Conservation (phyloP, 176 grass and related monocot genomes). For the Hsuehochloa calcarea region DNA sequence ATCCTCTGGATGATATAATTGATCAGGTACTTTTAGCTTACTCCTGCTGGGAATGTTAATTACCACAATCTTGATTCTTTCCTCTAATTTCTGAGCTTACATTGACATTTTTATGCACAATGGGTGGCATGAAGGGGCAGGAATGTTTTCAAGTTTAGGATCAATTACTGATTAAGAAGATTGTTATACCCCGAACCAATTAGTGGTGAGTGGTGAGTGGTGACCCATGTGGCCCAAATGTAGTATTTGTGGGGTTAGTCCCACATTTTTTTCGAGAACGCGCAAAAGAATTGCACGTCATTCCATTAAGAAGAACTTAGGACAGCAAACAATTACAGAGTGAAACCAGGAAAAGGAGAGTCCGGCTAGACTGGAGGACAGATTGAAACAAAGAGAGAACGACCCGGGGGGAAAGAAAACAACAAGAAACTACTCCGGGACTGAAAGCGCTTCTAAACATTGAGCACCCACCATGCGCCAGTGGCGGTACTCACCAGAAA, state of each 20-base stretch:
- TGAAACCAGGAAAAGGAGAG: too few species aligned
- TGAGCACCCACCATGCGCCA: too few species aligned
- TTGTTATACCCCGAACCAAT: background rate
- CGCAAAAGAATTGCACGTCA: too few species aligned
- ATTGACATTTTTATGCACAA: slow-evolving; percentile 5
- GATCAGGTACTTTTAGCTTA: slow-evolving; percentile 76
- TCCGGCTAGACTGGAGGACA: too few species aligned
- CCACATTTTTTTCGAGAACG: too few species aligned
- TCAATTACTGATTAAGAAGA: background rate
- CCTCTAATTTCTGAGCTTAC: slow-evolving; percentile 21
- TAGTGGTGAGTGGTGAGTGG: background rate
- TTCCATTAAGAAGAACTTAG: too few species aligned
- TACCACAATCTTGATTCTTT: background rate
- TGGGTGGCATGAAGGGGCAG: background rate
- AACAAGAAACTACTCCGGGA: too few species aligned
- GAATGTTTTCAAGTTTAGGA: background rate
- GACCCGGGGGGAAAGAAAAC: too few species aligned
- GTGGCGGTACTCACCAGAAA: too few species aligned
- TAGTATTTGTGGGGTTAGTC: background rate
- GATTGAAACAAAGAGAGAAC: too few species aligned
- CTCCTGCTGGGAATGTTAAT: background rate
- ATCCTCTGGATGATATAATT: slow-evolving; percentile 97
- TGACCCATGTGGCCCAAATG: background rate
- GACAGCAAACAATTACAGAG: too few species aligned
- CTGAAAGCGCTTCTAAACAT: too few species aligned